Evolutionary conservation across 768 basidiomycete genomes (phyloP).

Genomic region (Tulasnella sp.): DNA sequence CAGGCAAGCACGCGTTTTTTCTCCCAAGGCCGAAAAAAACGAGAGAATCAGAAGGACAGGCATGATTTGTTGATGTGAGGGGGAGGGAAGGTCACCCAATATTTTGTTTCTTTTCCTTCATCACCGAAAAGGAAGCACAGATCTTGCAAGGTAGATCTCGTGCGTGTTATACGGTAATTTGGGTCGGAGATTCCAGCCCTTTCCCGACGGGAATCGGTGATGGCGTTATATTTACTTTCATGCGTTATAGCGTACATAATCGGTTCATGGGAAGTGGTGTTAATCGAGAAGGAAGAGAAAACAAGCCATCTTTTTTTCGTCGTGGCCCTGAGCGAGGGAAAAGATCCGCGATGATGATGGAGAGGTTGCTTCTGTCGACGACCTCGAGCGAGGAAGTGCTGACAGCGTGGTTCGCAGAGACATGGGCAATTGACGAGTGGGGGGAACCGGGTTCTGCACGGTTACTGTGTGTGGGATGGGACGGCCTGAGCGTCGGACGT

Average conservation of each 20-base stretch:
- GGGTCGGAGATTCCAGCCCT: neutral
- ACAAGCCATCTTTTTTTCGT: neutral
- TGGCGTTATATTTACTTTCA: too few relatives aligned
- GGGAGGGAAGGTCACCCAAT: neutral
- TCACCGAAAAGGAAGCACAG: neutral
- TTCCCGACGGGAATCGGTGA: neutral
- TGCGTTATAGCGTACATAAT: too few relatives aligned
- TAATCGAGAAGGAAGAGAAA: neutral
- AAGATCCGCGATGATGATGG: neutral
- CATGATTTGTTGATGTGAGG: neutral
- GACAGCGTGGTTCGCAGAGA: neutral
- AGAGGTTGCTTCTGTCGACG: neutral
- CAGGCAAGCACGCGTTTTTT: neutral
- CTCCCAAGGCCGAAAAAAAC: neutral
- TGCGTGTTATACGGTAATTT: neutral
- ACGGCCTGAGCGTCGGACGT: neutral
- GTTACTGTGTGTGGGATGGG: neutral
- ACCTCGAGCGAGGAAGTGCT: neutral
- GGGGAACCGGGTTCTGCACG: neutral
- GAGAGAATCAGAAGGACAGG: neutral
- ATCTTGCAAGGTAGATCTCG: neutral
- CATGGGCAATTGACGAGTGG: neutral
- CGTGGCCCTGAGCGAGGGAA: neutral
- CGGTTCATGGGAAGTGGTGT: neutral
- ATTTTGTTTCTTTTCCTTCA: too few relatives aligned